phyloP scores from a whole-genome alignment of 2,329 filamentous ascomycete genomes.

The Epichloe amarillans region DNA sequence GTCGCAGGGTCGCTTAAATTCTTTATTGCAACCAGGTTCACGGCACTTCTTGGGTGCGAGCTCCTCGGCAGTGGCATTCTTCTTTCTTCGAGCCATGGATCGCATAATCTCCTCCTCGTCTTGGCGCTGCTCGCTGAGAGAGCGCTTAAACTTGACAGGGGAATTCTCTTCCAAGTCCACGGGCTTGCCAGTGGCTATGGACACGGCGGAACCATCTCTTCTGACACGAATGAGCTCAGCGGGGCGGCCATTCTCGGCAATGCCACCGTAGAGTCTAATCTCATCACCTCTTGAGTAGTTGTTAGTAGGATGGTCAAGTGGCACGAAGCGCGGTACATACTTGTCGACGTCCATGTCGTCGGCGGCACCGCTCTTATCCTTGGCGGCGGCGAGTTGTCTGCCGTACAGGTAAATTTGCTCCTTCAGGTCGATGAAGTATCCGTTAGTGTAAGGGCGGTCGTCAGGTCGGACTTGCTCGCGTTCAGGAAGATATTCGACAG shows the following conservation, averaged over 20 bases:
- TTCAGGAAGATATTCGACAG: constrained; percentile 73
- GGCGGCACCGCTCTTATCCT: constrained; percentile 49
- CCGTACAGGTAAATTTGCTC: constrained; percentile 89
- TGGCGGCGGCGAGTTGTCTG: constrained; percentile 63
- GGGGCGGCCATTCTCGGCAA: constrained; percentile 68
- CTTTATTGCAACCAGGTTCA: constrained; percentile 66
- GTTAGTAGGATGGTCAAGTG: constrained; percentile 17
- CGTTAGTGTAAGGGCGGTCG: constrained; percentile 87
- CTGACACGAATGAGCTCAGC: constrained; percentile 74
- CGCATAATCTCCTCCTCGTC: constrained; percentile 75
- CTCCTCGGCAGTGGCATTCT: constrained; percentile 77
- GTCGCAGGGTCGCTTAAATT: constrained; percentile 95
- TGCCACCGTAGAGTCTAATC: constrained; percentile 68
- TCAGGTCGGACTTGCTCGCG: constrained; percentile 71
- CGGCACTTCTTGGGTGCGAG: constrained; percentile 67
- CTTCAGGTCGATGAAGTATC: constrained; percentile 92
- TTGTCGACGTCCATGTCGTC: constrained; percentile 45
- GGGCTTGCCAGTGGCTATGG: constrained; percentile 55
- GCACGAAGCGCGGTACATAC: constrained; percentile 31
- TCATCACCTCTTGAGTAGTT: constrained; percentile 38
- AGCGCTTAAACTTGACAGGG: constrained; percentile 47
- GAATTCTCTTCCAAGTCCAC: constrained; percentile 39
- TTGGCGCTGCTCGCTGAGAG: constrained; percentile 53
- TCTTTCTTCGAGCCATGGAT: constrained; percentile 92
- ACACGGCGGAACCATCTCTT: constrained; percentile 68